Conservation (phyloP, 257 asterid genomes). For the Nicotiana undulata region DNA sequence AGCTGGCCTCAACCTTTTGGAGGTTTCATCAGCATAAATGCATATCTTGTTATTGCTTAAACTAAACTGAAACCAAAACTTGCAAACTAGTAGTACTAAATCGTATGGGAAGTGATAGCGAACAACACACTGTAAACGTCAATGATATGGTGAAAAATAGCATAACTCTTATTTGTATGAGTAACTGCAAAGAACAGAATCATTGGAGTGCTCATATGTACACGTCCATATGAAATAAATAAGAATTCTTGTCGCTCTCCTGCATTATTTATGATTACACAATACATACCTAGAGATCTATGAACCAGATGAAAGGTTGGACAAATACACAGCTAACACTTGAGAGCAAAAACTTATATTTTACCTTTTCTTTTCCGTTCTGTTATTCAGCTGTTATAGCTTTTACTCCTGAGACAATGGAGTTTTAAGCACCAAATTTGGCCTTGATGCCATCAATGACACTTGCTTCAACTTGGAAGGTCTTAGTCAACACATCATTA, state of each 20-base stretch:
- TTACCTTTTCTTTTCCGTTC: background rate
- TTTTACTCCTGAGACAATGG: no score
- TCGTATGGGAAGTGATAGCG: background rate
- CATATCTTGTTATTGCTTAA: background rate
- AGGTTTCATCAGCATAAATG: background rate
- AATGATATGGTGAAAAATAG: background rate
- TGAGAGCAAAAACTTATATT: background rate
- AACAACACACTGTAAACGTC: background rate
- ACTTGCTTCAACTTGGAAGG: slow-evolving; percentile 34
- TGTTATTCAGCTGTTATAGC: background rate
- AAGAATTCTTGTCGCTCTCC: background rate
- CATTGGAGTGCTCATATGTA: background rate
- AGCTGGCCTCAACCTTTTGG: background rate
- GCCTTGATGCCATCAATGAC: slow-evolving; percentile 38
- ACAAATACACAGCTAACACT: background rate
- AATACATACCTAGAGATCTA: background rate
- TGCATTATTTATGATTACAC: background rate
- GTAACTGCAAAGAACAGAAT: background rate
- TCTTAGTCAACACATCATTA: slow-evolving; percentile 38
- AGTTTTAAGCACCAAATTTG: slow-evolving; percentile 25
- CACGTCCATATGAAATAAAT: background rate
- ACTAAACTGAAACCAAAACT: background rate
- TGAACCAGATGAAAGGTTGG: background rate
- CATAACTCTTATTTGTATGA: background rate
- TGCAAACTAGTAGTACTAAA: background rate